These are phyloP conservation scores for Wallacemonas collosoma DNA, from an alignment of 208 protist genomes.

Conservation along the genomic window DNA sequence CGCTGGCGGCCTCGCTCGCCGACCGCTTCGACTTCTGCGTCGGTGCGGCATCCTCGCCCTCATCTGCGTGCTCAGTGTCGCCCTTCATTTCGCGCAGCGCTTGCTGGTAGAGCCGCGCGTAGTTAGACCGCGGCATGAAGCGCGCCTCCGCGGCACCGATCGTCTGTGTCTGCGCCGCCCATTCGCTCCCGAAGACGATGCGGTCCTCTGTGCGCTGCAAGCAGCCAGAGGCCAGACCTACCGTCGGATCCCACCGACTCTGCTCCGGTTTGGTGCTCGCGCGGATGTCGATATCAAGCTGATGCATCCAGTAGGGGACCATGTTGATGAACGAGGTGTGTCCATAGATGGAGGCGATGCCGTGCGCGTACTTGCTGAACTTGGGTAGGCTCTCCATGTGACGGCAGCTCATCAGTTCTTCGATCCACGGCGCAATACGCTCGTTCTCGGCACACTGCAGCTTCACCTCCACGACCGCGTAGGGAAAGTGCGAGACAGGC, in stretches of 20 bases:
- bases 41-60: neutral
- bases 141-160: conserved; percentile 81
- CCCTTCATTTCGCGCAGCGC: conserved; percentile 38
- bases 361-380: conserved; percentile 91
- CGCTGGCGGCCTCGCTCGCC: conserved; percentile 6
- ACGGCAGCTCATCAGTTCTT: conserved; percentile 88
- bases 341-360: conserved; percentile 86
- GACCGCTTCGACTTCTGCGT: conserved; percentile 7
- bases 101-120: conserved; percentile 72
- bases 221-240: conserved; percentile 76
- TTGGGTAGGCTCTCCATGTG: conserved; percentile 91
- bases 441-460: conserved; percentile 90
- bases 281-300: conserved; percentile 88
- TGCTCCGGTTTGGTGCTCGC: conserved; percentile 86
- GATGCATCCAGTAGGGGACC: conserved; percentile 91
- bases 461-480: conserved; percentile 90
- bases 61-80: conserved; percentile 5
- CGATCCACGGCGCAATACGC: conserved; percentile 87
- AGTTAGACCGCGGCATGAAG: conserved; percentile 81
- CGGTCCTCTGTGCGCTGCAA: conserved; percentile 80
- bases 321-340: conserved; percentile 87
- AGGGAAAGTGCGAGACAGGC: conserved; percentile 77
- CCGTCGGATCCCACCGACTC: conserved; percentile 80
- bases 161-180: conserved; percentile 75
- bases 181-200: conserved; percentile 70